Evolutionary conservation across 2,329 filamentous ascomycete species (phyloP).

Genomic region (Neonectria magnoliae): DNA sequence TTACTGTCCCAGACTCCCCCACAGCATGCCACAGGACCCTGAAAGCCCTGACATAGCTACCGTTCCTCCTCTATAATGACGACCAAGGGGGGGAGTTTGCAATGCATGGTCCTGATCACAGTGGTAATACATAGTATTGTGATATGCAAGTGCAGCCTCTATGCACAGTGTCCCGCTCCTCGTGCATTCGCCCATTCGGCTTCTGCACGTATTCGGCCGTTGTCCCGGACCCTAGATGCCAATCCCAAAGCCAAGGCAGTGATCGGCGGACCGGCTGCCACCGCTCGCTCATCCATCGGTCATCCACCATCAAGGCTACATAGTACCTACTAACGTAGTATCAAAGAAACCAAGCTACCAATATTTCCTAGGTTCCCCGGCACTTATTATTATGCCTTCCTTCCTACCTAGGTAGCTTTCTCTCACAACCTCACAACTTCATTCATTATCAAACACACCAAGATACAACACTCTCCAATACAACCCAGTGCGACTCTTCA

Average conservation of each 20-base stretch:
- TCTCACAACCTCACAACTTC: background rate
- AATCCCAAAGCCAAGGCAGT: slow-evolving; percentile 22
- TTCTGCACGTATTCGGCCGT: slow-evolving; percentile 17
- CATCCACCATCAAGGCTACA: slow-evolving; percentile 8
- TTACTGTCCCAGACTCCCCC: background rate
- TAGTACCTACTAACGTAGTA: background rate
- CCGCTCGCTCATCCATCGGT: background rate
- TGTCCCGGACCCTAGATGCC: slow-evolving; percentile 17
- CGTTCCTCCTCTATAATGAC: background rate
- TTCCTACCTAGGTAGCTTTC: background rate
- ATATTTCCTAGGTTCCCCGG: background rate
- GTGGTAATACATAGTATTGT: no score
- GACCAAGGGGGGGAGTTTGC: background rate
- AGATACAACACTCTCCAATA: background rate
- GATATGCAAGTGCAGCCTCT: no score
- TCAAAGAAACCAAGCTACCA: background rate
- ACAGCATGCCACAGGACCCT: background rate
- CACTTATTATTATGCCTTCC: background rate
- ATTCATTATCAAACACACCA: background rate
- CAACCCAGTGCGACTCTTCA: background rate
- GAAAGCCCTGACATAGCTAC: background rate
- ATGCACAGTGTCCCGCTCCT: slow-evolving; percentile 14
- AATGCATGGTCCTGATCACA: no score
- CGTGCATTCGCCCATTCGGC: slow-evolving; percentile 12
- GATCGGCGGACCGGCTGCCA: slow-evolving; percentile 19